Percentiles rank a stretch among this genome's conserved stretches.
Evolutionary conservation across 805 yeast species (phyloP).

Genomic region (Cyberlindnera euphorbiiphila): DNA sequence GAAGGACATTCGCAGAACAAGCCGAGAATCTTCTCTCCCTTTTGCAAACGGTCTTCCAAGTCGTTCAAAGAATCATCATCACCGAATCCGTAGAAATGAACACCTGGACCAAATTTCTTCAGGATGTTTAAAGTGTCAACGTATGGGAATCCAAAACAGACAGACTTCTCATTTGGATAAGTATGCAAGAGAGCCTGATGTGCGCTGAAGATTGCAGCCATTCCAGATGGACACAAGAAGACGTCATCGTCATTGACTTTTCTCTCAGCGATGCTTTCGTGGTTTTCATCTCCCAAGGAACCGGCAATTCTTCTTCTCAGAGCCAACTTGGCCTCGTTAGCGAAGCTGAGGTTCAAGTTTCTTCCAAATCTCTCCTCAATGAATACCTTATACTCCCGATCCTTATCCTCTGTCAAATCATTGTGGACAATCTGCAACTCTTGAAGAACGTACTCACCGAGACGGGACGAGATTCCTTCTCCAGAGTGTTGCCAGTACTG

Average conservation of each 20-base stretch:
- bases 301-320: conserved; percentile 73
- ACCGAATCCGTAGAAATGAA: conserved; percentile 80
- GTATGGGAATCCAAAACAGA: conserved; percentile 95
- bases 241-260: conserved; percentile 56
- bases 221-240: conserved; percentile 83
- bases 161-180: conserved; percentile 49
- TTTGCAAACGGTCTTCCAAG: conserved; percentile 55
- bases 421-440: conserved; percentile 45
- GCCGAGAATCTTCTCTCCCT: conserved; percentile 67
- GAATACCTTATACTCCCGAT: conserved; percentile 57
- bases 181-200: conserved; percentile 51
- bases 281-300: conserved; percentile 43
- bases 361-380: conserved; percentile 92
- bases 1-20: conserved; percentile 93
- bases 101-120: conserved; percentile 89
- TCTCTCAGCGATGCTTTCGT: conserved; percentile 18
- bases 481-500: conserved; percentile 97
- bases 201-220: conserved; percentile 86
- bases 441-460: conserved; percentile 78
- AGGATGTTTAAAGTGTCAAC: conserved; percentile 87
- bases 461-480: conserved; percentile 89
- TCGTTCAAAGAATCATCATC: conserved; percentile 65
- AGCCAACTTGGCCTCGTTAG: conserved; percentile 70
- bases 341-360: conserved; percentile 73
- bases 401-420: conserved; percentile 29